A percentile compares a stretch with the other conserved stretches of the same genome.
These are phyloP conservation scores for Spizellomyces punctatus DNA, from an alignment of 192 early-diverging fungal species.

Conservation along the genomic window DNA sequence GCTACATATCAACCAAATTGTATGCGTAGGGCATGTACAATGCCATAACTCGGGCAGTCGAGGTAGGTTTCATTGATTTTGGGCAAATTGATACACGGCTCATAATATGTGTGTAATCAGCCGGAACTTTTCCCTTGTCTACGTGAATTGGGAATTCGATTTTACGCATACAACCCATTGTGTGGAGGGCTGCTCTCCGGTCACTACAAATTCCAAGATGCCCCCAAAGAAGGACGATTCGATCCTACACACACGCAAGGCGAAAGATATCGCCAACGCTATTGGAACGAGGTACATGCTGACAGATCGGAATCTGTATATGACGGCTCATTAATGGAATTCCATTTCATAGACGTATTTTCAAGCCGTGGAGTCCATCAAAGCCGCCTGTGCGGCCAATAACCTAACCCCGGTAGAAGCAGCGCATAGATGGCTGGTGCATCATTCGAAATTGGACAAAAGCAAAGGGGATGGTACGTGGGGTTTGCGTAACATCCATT, in stretches of 20 bases:
- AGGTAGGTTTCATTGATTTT: background rate
- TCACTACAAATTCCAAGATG: constrained; percentile 35
- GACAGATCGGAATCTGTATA: no score
- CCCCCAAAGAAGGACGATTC: constrained; percentile 41
- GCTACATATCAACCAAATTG: background rate
- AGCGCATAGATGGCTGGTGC: constrained; percentile 50
- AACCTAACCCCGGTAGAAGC: constrained; percentile 40
- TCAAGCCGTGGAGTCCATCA: constrained; percentile 53
- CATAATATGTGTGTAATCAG: background rate
- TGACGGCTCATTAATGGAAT: no score
- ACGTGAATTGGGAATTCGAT: constrained; percentile 56
- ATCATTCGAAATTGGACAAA: constrained; percentile 47
- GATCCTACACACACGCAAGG: constrained; percentile 38
- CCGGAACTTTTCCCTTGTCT: constrained; percentile 64
- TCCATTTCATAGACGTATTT: constrained; percentile 45
- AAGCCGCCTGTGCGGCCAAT: constrained; percentile 32
- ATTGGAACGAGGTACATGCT: constrained; percentile 33
- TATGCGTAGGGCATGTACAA: constrained; percentile 31
- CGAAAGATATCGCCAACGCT: constrained; percentile 41
- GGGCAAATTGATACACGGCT: background rate
- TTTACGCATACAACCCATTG: constrained; percentile 70
- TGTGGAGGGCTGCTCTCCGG: constrained; percentile 54
- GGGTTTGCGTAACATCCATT: background rate
- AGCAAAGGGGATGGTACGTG: constrained; percentile 40
- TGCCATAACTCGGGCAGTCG: constrained; percentile 31